Evolutionary conservation across 1,139 yeast species (phyloP).

Genomic region (Protomyces gravidus): DNA sequence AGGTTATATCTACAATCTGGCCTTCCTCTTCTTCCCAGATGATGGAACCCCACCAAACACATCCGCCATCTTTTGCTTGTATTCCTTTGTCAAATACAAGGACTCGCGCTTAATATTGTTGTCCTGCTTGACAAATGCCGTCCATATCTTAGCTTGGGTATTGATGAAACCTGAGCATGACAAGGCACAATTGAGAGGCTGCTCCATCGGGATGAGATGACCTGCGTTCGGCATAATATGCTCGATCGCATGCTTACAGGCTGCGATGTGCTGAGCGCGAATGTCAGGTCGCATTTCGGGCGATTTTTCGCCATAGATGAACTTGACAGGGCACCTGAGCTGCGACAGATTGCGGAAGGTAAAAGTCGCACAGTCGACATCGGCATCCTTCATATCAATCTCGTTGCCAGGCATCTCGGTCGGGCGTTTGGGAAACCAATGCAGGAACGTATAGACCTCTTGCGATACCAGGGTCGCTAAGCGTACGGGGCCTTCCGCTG

Average conservation of each 20-base stretch:
- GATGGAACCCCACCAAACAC: background rate
- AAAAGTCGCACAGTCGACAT: conserved; percentile 3
- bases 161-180: background rate
- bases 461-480: conserved; percentile 32
- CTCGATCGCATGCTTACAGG: conserved; percentile 10
- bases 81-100: background rate
- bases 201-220: conserved; percentile 31
- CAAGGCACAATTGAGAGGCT: conserved; percentile 7
- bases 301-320: conserved; percentile 26
- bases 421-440: conserved; percentile 5
- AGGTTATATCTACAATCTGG: background rate
- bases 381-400: background rate
- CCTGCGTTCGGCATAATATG: conserved; percentile 20
- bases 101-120: background rate
- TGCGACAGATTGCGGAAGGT: conserved; percentile 12
- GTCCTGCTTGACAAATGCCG: background rate
- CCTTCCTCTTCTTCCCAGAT: background rate
- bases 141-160: background rate
- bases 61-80: background rate
- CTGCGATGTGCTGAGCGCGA: background rate
- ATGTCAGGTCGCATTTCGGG: background rate
- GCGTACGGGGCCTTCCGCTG: conserved; percentile 17
- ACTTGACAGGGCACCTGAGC: conserved; percentile 25
- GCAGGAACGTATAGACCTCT: conserved; percentile 32
- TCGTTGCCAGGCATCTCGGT: background rate